Percentiles rank a stretch among this genome's conserved stretches.
Conservation (phyloP, 139 green algal genomes). For the Coelastrella sp. region DNA sequence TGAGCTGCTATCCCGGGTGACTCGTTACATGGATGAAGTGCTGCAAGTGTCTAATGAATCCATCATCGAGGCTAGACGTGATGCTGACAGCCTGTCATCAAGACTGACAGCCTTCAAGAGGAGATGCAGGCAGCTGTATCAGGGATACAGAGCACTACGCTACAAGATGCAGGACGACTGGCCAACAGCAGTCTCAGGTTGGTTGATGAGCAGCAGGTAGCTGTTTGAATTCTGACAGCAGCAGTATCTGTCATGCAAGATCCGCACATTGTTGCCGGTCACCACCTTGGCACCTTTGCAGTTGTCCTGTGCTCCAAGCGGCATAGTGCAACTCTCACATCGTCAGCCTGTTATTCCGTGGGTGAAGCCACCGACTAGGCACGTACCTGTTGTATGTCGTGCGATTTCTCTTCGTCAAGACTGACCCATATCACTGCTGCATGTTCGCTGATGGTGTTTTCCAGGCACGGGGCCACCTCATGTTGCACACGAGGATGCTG, state of each 20-base stretch:
- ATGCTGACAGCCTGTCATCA: constrained; percentile 56
- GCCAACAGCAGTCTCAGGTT: constrained; percentile 39
- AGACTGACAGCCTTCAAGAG: constrained; percentile 60
- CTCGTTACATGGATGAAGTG: constrained; percentile 41
- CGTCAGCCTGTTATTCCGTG: too few species aligned
- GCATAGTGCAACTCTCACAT: too few species aligned
- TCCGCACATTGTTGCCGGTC: too few species aligned
- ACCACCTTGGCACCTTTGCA: too few species aligned
- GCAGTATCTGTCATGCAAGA: not conserved
- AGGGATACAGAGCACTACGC: constrained; percentile 54
- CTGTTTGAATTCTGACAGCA: not conserved
- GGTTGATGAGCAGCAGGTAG: not conserved
- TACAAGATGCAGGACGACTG: constrained; percentile 67
- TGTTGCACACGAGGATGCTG: constrained; percentile 55
- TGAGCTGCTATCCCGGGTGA: constrained; percentile 40
- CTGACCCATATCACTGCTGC: too few species aligned
- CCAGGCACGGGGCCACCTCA: not conserved
- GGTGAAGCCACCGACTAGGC: too few species aligned
- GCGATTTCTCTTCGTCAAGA: too few species aligned
- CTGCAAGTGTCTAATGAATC: constrained; percentile 56
- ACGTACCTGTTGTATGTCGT: too few species aligned
- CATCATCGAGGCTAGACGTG: constrained; percentile 52
- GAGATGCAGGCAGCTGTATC: constrained; percentile 61
- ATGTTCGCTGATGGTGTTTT: not conserved
- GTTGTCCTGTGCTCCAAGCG: too few species aligned